Conservation (phyloP, 176 grass and related monocot genomes). For the Phyllostachys edulis region DNA sequence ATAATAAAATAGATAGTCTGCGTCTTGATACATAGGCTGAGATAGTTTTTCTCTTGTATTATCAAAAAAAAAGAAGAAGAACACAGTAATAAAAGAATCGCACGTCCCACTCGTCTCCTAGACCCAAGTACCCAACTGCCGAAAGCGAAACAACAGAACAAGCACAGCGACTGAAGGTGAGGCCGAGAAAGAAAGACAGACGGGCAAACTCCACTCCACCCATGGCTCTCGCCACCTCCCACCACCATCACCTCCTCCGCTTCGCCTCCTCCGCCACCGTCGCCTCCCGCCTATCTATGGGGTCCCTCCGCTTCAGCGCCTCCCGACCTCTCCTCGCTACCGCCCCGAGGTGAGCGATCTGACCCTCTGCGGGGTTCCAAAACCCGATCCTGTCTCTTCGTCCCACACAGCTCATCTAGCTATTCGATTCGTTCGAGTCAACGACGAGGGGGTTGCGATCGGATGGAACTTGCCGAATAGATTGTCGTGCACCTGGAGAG, state of each 20-base stretch:
- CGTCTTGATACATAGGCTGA: too few relatives aligned
- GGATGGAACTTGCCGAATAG: not conserved
- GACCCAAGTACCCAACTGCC: too few relatives aligned
- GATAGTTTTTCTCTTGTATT: too few relatives aligned
- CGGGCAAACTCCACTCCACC: not conserved
- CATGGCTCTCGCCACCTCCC: conserved; percentile 44
- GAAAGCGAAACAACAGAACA: too few relatives aligned
- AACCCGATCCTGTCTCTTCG: not conserved
- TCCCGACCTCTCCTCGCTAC: not conserved
- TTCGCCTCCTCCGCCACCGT: not conserved
- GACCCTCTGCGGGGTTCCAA: not conserved
- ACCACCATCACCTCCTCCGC: not conserved
- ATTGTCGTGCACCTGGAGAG: too few relatives aligned
- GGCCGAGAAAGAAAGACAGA: too few relatives aligned
- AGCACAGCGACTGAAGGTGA: too few relatives aligned
- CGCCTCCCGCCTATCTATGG: not conserved
- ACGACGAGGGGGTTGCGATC: not conserved
- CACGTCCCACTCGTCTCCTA: too few relatives aligned
- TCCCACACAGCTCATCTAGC: too few relatives aligned
- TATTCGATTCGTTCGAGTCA: not conserved
- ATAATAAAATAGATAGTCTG: too few relatives aligned
- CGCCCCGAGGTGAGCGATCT: conserved; percentile 37
- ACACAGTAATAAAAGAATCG: too few relatives aligned
- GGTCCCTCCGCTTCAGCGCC: not conserved
- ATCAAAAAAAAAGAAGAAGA: too few relatives aligned